phyloP scores from a whole-genome alignment of 352 stramenopile species.

The Peronospora farinosa region DNA sequence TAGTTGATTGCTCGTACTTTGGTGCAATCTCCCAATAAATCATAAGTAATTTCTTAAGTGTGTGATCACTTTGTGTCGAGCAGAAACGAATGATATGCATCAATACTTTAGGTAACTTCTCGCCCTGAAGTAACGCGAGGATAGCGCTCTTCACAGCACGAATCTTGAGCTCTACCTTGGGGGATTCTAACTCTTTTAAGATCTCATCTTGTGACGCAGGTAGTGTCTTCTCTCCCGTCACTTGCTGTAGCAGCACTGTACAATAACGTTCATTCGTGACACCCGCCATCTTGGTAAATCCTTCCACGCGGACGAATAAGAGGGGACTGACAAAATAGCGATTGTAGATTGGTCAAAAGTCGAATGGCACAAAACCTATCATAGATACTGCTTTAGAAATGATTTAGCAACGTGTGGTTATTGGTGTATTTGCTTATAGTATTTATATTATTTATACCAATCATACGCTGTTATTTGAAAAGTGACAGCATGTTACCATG shows the following conservation, averaged over 20 bases:
- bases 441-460: not conserved
- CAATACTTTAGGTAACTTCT: slow-evolving; percentile 96
- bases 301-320: slow-evolving; percentile 17
- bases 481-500: slow-evolving; percentile 21
- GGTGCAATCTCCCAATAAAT: slow-evolving; percentile 99
- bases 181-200: slow-evolving; percentile 94
- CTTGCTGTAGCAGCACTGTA: slow-evolving; percentile 72
- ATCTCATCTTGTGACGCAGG: slow-evolving; percentile 92
- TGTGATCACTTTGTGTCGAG: slow-evolving; percentile 98
- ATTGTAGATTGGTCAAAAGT: slow-evolving; percentile 18
- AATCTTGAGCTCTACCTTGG: slow-evolving; percentile 94
- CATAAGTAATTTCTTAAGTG: slow-evolving; percentile 99
- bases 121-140: slow-evolving; percentile 95
- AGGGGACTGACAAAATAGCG: slow-evolving; percentile 15
- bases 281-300: slow-evolving; percentile 37
- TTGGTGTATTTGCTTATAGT: slow-evolving; percentile 10
- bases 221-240: slow-evolving; percentile 50
- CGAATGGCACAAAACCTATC: not conserved
- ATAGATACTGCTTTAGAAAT: not conserved
- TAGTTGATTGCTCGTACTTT: slow-evolving; percentile 90
- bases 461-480: not conserved
- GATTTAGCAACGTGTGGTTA: not conserved
- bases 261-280: slow-evolving; percentile 86
- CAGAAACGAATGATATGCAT: slow-evolving; percentile 99
- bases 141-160: slow-evolving; percentile 98